A percentile compares a stretch with the other conserved stretches of the same genome.
These are phyloP conservation scores for Musa troglodytarum DNA, from an alignment of 176 grass and related monocot species.

Conservation along the genomic window DNA sequence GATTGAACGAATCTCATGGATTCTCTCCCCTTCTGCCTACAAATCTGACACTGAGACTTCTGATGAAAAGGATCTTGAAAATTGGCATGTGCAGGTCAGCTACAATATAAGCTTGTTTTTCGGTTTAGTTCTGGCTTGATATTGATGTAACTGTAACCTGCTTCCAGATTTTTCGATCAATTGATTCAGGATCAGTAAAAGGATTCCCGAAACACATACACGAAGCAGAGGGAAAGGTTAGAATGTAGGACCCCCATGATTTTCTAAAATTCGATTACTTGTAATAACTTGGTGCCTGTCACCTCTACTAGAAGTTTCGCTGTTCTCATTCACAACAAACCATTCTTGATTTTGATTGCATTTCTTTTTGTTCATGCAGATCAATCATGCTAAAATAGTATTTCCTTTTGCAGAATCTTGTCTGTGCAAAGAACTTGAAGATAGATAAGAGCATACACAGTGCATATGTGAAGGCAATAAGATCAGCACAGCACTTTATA, in stretches of 20 bases:
- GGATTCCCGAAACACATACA: constrained; percentile 78
- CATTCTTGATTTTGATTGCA: not conserved
- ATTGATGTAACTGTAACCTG: not conserved
- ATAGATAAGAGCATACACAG: constrained; percentile 95
- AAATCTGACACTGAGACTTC: constrained; percentile 41
- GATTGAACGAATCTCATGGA: constrained; percentile 83
- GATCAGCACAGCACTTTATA: constrained; percentile 77
- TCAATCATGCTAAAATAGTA: not conserved
- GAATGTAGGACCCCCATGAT: not conserved
- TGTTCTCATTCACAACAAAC: not conserved
- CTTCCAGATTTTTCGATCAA: constrained; percentile 74
- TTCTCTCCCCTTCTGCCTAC: constrained; percentile 47
- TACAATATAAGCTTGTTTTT: not conserved
- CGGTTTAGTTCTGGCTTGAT: constrained; percentile 12
- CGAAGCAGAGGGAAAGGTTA: constrained; percentile 62
- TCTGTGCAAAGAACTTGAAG: constrained; percentile 79
- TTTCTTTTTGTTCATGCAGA: not conserved
- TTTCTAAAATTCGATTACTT: not conserved
- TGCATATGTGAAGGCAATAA: constrained; percentile 83
- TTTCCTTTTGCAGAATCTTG: constrained; percentile 59
- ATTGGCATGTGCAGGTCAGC: constrained; percentile 84
- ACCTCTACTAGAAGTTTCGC: no score
- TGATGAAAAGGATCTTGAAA: constrained; percentile 63
- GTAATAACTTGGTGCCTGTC: not conserved
- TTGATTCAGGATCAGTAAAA: constrained; percentile 87